Evolutionary conservation across 1,139 yeast species (phyloP).

Genomic region (Komagataea norvegica): DNA sequence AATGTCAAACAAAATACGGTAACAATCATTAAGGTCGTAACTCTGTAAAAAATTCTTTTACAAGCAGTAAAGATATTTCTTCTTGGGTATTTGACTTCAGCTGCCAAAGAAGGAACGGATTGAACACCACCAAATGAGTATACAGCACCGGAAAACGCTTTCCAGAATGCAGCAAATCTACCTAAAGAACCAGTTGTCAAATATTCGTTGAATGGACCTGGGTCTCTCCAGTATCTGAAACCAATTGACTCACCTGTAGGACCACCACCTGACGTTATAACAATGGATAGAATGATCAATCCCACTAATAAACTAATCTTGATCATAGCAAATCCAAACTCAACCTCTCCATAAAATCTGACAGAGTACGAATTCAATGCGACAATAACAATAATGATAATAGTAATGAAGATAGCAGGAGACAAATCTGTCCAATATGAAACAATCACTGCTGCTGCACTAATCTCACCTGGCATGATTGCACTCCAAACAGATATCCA

Average conservation of each 20-base stretch:
- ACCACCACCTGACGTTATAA: constrained; percentile 58
- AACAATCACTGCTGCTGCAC: constrained; percentile 63
- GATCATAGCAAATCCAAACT: constrained; percentile 43
- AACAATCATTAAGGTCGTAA: constrained; percentile 39
- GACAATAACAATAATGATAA: constrained; percentile 40
- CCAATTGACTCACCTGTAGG: constrained; percentile 53
- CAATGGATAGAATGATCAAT: constrained; percentile 44
- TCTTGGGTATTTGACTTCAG: constrained; percentile 48
- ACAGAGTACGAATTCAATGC: constrained; percentile 43
- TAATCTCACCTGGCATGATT: constrained; percentile 62
- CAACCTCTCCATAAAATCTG: constrained; percentile 47
- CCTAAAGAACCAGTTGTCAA: constrained; percentile 48
- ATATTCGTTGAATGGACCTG: constrained; percentile 49
- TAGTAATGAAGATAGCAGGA: constrained; percentile 44
- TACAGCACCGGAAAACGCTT: constrained; percentile 36
- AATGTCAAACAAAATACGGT: constrained; percentile 43
- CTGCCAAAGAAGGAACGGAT: constrained; percentile 41
- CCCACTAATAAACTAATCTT: constrained; percentile 44
- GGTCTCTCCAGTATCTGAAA: constrained; percentile 52
- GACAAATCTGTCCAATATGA: constrained; percentile 51
- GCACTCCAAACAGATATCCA: constrained; percentile 65
- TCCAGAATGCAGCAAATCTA: constrained; percentile 41
- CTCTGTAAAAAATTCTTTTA: constrained; percentile 42
- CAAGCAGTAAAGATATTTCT: constrained; percentile 44
- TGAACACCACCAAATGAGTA: constrained; percentile 45